Conservation (phyloP, 768 basidiomycete genomes). For the Boletellus sp. region DNA sequence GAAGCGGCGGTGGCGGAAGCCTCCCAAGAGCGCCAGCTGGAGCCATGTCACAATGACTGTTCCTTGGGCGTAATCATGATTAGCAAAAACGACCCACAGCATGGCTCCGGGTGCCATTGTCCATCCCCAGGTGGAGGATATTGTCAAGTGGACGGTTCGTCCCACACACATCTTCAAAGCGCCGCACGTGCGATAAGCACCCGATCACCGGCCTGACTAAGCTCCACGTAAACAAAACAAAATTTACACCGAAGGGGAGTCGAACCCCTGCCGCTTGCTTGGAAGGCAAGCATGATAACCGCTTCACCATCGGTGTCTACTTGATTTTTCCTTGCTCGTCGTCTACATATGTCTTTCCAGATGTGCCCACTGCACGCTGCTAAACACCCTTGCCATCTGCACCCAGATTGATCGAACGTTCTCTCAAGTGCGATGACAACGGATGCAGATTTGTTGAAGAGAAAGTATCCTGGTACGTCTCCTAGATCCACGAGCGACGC, state of each 20-base stretch:
- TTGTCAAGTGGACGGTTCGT: no score
- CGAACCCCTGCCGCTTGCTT: slow-evolving; percentile 75
- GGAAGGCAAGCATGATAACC: slow-evolving; percentile 95
- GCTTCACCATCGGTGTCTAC: slow-evolving; percentile 70
- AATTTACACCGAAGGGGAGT: slow-evolving; percentile 57
- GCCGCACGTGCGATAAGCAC: no score
- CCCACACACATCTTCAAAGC: no score
- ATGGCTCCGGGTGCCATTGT: no score
- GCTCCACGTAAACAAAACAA: background rate
- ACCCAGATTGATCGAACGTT: background rate
- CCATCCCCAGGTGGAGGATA: no score
- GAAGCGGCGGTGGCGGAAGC: background rate
- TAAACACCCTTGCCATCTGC: no score
- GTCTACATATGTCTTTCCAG: background rate
- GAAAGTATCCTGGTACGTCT: slow-evolving; percentile 24
- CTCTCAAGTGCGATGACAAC: slow-evolving; percentile 4
- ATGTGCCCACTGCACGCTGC: background rate
- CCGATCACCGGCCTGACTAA: no score
- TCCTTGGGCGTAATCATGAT: no score
- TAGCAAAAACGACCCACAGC: no score
- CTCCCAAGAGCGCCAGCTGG: no score
- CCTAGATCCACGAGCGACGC: no score
- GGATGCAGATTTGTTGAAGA: slow-evolving; percentile 6
- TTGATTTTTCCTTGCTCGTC: background rate
- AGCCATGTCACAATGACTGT: no score